These are phyloP conservation scores for Chlorella sp. DNA, from an alignment of 139 green algal genomes.

Conservation along the genomic window DNA sequence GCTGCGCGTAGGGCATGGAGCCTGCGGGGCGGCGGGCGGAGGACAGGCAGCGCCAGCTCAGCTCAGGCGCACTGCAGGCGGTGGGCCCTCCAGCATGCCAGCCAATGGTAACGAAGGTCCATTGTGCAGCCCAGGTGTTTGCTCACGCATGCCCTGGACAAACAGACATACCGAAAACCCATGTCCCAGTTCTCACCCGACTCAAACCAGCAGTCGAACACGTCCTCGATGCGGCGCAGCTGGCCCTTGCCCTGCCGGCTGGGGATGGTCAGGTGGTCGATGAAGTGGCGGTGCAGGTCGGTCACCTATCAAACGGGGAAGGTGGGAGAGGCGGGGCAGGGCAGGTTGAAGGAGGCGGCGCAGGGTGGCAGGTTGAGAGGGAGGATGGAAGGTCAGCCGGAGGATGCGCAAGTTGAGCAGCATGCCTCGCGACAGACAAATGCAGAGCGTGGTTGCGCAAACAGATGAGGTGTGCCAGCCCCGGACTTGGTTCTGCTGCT, in stretches of 20 bases:
- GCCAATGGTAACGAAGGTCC: too few species aligned
- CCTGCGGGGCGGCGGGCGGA: slow-evolving; percentile 40
- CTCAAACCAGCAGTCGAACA: slow-evolving; percentile 99
- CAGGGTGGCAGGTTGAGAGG: too few species aligned
- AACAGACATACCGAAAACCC: too few species aligned
- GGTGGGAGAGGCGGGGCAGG: not conserved
- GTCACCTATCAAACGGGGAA: slow-evolving; percentile 67
- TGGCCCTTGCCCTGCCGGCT: slow-evolving; percentile 71
- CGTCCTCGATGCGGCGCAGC: slow-evolving; percentile 90
- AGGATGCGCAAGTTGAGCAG: not conserved
- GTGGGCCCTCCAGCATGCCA: too few species aligned
- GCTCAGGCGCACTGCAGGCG: too few species aligned
- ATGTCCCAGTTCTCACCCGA: too few species aligned
- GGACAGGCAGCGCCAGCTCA: not conserved
- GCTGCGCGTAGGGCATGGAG: slow-evolving; percentile 96
- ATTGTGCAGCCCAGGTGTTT: too few species aligned
- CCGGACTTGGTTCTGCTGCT: slow-evolving; percentile 2
- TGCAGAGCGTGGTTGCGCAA: not conserved
- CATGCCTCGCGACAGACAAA: not conserved
- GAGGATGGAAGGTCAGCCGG: too few species aligned
- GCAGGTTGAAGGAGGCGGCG: too few species aligned
- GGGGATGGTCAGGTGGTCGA: slow-evolving; percentile 98
- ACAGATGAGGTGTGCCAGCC: not conserved
- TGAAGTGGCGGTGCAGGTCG: slow-evolving; percentile 98
- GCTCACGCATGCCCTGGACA: too few species aligned